A percentile compares a stretch with the other conserved stretches of the same genome.
Conservation (phyloP, 2,329 filamentous ascomycete species). For the Fusarium fracticaudum region DNA sequence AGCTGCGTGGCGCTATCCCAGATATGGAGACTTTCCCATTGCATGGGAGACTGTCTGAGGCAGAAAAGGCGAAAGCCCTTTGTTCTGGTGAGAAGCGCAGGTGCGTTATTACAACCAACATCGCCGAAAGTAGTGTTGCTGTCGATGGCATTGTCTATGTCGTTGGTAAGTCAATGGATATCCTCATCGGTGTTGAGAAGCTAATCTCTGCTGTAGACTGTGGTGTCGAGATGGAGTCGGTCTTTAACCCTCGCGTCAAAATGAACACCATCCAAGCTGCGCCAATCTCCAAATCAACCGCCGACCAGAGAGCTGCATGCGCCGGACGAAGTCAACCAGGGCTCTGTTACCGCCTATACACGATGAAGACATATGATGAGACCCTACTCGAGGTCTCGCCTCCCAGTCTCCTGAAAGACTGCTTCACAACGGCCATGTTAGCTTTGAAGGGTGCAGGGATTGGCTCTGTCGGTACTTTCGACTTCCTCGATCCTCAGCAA, state of each 20-base stretch:
- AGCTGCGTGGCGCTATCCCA: not conserved
- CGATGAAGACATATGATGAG: not conserved
- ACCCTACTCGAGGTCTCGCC: accelerated
- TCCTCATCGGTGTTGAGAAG: not conserved
- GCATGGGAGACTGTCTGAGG: not conserved
- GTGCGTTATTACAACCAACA: not conserved
- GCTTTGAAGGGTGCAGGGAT: not conserved
- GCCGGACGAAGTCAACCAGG: not conserved
- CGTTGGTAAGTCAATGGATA: not conserved
- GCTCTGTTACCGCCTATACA: not conserved
- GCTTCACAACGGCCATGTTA: not conserved
- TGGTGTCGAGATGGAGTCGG: not conserved
- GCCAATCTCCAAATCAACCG: not conserved
- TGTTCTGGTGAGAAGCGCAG: not conserved
- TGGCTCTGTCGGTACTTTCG: not conserved
- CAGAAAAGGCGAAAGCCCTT: not conserved
- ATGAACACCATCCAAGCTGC: not conserved
- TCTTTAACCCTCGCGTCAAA: not conserved
- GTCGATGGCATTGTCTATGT: not conserved
- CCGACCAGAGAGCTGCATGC: not conserved
- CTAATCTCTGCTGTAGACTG: not conserved
- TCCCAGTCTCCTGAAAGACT: not conserved
- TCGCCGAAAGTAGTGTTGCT: not conserved
- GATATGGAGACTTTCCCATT: not conserved
- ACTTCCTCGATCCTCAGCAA: not conserved